Percentiles rank a stretch among this genome's conserved stretches.
phyloP scores from a whole-genome alignment of 352 stramenopile genomes.

The Globisporangium paroecandrum region DNA sequence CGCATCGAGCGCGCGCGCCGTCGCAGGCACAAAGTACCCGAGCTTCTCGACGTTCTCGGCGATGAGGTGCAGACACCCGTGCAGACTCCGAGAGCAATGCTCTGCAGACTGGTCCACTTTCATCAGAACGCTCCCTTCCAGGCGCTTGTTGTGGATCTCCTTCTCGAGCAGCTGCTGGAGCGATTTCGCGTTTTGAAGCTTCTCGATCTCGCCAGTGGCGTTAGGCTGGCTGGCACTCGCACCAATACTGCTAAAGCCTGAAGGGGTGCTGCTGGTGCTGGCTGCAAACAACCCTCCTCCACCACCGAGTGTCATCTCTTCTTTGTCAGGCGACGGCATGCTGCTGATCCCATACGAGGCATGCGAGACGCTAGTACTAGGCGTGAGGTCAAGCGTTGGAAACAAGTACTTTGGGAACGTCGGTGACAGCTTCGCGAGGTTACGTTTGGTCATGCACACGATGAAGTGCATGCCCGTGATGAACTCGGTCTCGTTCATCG shows the following conservation, averaged over 20 bases:
- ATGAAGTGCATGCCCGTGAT: constrained; percentile 76
- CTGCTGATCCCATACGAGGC: constrained; percentile 23
- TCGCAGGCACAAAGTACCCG: constrained; percentile 43
- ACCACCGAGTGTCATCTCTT: constrained; percentile 1
- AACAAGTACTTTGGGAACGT: constrained; percentile 62
- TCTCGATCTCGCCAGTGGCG: constrained; percentile 18
- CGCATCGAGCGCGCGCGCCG: constrained; percentile 38
- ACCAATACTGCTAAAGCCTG: background rate
- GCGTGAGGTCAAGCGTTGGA: constrained; percentile 48
- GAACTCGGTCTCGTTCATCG: constrained; percentile 57
- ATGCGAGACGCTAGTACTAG: constrained; percentile 12
- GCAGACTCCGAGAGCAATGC: constrained; percentile 36
- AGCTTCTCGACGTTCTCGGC: constrained; percentile 40
- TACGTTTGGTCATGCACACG: constrained; percentile 73
- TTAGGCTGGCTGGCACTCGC: constrained; percentile 2
- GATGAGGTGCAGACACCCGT: constrained; percentile 41
- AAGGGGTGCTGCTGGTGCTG: background rate
- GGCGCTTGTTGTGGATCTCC: constrained; percentile 37
- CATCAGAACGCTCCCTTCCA: constrained; percentile 25
- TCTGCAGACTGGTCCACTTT: constrained; percentile 35
- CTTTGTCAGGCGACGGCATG: constrained; percentile 38
- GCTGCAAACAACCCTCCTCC: constrained; percentile 3
- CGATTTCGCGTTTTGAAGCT: constrained; percentile 32
- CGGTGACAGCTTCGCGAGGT: constrained; percentile 40
- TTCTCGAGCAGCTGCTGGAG: constrained; percentile 37